A percentile compares a stretch with the other conserved stretches of the same genome.
Evolutionary conservation across 2,329 filamentous ascomycete genomes (phyloP).

Genomic region (Paracorniculantispora psalliotae): DNA sequence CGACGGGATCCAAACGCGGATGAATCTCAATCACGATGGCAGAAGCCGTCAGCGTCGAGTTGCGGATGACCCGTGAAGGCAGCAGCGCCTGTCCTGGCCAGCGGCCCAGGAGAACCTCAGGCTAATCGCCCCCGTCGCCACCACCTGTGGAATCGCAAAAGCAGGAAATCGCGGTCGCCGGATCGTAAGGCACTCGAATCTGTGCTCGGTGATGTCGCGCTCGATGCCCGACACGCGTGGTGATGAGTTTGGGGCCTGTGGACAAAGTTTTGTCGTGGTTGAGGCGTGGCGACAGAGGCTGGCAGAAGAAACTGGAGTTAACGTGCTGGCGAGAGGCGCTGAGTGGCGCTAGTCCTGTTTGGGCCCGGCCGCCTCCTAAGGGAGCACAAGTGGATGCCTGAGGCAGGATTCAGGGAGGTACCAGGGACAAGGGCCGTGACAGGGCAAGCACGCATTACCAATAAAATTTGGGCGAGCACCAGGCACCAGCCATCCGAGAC

Average conservation of each 20-base stretch:
- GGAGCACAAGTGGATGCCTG: slow-evolving; percentile 21
- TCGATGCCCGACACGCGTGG: slow-evolving; percentile 50
- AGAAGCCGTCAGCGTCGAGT: slow-evolving; percentile 26
- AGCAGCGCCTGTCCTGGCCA: slow-evolving; percentile 40
- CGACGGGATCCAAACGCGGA: slow-evolving; percentile 16
- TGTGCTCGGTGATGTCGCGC: slow-evolving; percentile 29
- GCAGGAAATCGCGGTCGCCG: slow-evolving; percentile 33
- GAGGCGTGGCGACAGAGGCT: slow-evolving; percentile 34
- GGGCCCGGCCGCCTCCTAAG: slow-evolving; percentile 18
- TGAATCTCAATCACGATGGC: slow-evolving; percentile 19
- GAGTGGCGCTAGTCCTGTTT: slow-evolving; percentile 29
- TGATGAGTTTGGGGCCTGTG: slow-evolving; percentile 35
- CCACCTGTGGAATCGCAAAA: slow-evolving; percentile 34
- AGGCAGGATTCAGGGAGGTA: slow-evolving; percentile 19
- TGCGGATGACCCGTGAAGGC: slow-evolving; percentile 36
- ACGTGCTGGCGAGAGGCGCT: slow-evolving; percentile 31
- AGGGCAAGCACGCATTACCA: background rate
- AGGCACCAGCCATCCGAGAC: background rate
- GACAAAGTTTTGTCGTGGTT: slow-evolving; percentile 41
- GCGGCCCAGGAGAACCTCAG: slow-evolving; percentile 44
- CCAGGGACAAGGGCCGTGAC: background rate
- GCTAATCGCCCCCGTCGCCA: slow-evolving; percentile 42
- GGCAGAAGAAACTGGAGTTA: slow-evolving; percentile 41
- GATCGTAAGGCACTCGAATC: slow-evolving; percentile 26
- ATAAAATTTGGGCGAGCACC: background rate